Conservation (phyloP, 306 rosid genomes). For the Luffa aegyptiaca region DNA sequence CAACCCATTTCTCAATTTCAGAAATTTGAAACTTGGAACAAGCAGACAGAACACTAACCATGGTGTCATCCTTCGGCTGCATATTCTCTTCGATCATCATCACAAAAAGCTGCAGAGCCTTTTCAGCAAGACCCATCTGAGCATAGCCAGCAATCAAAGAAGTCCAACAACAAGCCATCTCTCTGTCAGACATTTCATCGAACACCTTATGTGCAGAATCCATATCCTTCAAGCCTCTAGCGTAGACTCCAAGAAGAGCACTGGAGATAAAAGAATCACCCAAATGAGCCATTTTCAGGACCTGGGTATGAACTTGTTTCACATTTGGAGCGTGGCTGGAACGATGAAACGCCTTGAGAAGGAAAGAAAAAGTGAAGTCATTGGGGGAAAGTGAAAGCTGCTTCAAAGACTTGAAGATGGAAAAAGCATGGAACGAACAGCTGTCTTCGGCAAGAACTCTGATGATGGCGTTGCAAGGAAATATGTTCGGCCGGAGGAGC, state of each 20-base stretch:
- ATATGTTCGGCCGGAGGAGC: slow-evolving; percentile 40
- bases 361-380: slow-evolving; percentile 47
- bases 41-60: slow-evolving; percentile 47
- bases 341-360: slow-evolving; percentile 36
- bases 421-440: slow-evolving; percentile 20
- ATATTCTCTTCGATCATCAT: slow-evolving; percentile 31
- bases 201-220: slow-evolving; percentile 34
- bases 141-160: slow-evolving; percentile 41
- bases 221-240: slow-evolving; percentile 26
- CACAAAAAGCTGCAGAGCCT: slow-evolving; percentile 32
- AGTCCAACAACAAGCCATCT: slow-evolving; percentile 34
- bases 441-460: slow-evolving; percentile 39
- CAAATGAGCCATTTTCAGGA: slow-evolving; percentile 29
- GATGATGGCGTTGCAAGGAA: slow-evolving; percentile 48
- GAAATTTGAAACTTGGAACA: slow-evolving; percentile 41
- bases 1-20: slow-evolving; percentile 38
- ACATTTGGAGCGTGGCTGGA: slow-evolving; percentile 17
- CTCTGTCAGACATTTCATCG: slow-evolving; percentile 46
- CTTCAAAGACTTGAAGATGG: slow-evolving; percentile 27
- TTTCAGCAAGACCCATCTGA: slow-evolving; percentile 25
- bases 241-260: slow-evolving; percentile 33
- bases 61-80: slow-evolving; percentile 34
- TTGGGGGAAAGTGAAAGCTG: slow-evolving; percentile 32
- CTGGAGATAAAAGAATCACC: slow-evolving; percentile 27
- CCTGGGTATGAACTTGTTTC: slow-evolving; percentile 35